These are phyloP conservation scores for Cercophora samala DNA, from an alignment of 495 filamentous ascomycete species.

Conservation along the genomic window DNA sequence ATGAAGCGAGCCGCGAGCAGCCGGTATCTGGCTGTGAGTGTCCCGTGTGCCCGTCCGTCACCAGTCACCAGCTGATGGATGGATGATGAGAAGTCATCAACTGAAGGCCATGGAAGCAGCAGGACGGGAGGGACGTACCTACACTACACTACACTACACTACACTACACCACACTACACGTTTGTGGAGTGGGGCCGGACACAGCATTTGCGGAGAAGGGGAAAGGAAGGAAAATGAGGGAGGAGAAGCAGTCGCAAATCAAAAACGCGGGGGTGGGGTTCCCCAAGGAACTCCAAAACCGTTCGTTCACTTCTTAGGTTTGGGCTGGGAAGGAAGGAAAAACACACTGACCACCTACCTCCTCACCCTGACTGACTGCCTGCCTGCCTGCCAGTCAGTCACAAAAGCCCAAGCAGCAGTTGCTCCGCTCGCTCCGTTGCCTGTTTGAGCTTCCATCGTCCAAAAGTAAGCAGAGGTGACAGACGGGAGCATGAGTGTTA, in stretches of 20 bases:
- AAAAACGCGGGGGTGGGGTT: constrained; percentile 27
- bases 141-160: too few species aligned
- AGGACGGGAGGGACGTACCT: too few species aligned
- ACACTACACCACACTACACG: too few species aligned
- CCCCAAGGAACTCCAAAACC: constrained; percentile 11
- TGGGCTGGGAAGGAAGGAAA: neutral
- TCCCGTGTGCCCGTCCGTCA: too few species aligned
- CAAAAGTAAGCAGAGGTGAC: neutral
- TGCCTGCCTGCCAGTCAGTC: too few species aligned
- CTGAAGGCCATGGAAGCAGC: neutral
- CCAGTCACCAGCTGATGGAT: neutral
- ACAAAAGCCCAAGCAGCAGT: neutral
- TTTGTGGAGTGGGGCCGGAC: neutral
- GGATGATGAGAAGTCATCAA: neutral
- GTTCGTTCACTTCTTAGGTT: constrained; percentile 14
- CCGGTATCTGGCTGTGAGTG: neutral
- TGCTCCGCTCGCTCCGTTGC: constrained; percentile 12
- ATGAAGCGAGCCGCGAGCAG: constrained; percentile 10
- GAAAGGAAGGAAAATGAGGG: constrained; percentile 17
- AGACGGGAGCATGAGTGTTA: neutral
- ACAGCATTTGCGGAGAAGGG: constrained; percentile 12
- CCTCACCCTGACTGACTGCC: neutral
- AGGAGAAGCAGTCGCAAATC: constrained; percentile 9
- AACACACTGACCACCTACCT: neutral
- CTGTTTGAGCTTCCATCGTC: constrained; percentile 6